Conservation (phyloP, 805 yeast genomes). For the Kodamaea hsintzibuensis region DNA sequence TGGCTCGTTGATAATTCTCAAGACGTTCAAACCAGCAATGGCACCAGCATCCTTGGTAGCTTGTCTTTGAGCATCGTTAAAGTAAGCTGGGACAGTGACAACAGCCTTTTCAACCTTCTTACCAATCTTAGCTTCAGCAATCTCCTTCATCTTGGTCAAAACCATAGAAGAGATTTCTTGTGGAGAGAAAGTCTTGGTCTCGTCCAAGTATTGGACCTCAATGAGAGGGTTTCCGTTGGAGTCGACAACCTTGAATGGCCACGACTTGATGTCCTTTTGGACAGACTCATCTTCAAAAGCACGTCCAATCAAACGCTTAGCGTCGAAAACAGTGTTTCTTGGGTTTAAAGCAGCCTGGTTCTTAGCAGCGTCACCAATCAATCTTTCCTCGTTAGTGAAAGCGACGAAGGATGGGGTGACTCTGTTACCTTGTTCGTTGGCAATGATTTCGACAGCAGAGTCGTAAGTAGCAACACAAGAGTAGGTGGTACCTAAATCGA, state of each 20-base stretch:
- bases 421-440: constrained; percentile 55
- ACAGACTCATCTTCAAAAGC: constrained; percentile 60
- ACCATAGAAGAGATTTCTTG: constrained; percentile 52
- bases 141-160: constrained; percentile 55
- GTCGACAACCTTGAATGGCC: constrained; percentile 49
- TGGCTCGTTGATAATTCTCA: constrained; percentile 51
- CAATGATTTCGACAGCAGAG: constrained; percentile 51
- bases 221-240: constrained; percentile 48
- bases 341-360: constrained; percentile 54
- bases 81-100: constrained; percentile 51
- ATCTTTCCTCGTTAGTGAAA: constrained; percentile 49
- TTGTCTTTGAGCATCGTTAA: constrained; percentile 52
- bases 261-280: constrained; percentile 53
- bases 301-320: constrained; percentile 60
- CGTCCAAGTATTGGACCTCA: constrained; percentile 49
- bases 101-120: constrained; percentile 61
- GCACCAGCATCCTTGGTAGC: constrained; percentile 55
- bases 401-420: constrained; percentile 53
- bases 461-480: constrained; percentile 53
- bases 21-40: constrained; percentile 51
- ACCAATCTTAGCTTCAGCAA: constrained; percentile 90
- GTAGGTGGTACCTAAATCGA: constrained; percentile 54
- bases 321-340: constrained; percentile 50
- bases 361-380: constrained; percentile 53
- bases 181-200: constrained; percentile 48